Conservation (phyloP, 805 yeast species). For the Diddensiella santjacobensis region DNA sequence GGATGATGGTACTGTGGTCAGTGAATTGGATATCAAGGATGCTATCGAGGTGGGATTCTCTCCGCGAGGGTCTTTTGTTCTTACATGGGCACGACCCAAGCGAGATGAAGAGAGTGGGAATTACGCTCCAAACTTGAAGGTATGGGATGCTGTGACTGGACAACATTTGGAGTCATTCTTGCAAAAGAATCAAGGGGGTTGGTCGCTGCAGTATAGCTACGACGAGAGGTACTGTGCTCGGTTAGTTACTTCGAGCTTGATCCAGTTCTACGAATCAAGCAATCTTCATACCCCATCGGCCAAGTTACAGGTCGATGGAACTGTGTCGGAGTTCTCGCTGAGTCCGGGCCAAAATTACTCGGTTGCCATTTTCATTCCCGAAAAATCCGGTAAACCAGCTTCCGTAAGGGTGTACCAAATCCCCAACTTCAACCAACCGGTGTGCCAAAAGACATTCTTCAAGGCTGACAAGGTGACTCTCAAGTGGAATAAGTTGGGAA, state of each 20-base stretch:
- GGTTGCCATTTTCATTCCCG: constrained; percentile 87
- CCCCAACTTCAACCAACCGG: constrained; percentile 71
- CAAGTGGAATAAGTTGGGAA: constrained; percentile 92
- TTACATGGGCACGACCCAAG: constrained; percentile 87
- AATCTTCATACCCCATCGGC: constrained; percentile 46
- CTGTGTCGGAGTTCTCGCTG: constrained; percentile 57
- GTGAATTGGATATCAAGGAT: constrained; percentile 54
- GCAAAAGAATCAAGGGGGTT: constrained; percentile 79
- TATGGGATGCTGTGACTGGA: constrained; percentile 57
- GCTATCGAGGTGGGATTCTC: constrained; percentile 82
- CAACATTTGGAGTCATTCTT: constrained; percentile 58
- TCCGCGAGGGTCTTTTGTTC: constrained; percentile 77
- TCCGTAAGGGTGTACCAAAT: constrained; percentile 77
- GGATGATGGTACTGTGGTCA: constrained; percentile 44
- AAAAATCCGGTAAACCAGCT: constrained; percentile 84
- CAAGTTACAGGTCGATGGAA: constrained; percentile 49
- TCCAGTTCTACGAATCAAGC: constrained; percentile 61
- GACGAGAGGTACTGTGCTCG: constrained; percentile 73
- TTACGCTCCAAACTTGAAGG: constrained; percentile 73
- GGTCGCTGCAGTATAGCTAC: constrained; percentile 84
- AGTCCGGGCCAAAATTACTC: constrained; percentile 90
- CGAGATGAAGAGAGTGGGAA: constrained; percentile 67
- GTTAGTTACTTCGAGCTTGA: constrained; percentile 50
- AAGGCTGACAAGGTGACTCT: constrained; percentile 92
- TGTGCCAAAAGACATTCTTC: constrained; percentile 83